Base-by-base conservation (phyloP, 768 basidiomycete species). In the Suillus fuscotomentosus region DNA sequence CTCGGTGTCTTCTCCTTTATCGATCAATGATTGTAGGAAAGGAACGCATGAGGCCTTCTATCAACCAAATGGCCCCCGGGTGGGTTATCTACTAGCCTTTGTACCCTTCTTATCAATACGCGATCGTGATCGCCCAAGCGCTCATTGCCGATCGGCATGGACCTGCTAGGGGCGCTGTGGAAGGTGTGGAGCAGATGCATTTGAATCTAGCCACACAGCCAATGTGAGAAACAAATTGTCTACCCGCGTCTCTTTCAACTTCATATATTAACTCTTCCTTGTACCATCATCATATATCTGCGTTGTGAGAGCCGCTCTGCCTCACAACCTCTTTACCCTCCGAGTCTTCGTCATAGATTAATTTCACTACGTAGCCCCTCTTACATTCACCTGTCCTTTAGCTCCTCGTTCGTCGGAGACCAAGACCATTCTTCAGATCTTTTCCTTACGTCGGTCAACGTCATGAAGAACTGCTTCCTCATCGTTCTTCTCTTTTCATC, bases 391-490 rank as follows among this genome's bases (percentile, higher is more conserved):
- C 51, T 59, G 27, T 59, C 24, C n/a, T 59, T 62, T 60, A 15
- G n/a, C 20, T 36, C 22, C 11, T 38, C n/a, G 2, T n/a, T 55
- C 14, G 10, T 38, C 7, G n/a, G 27, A 38, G 24, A 41, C 22
- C 17, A 60, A 38, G 24, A 41, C 22, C 17, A 60, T 5, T 59
- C 13, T 60, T 41, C 5, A 41, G 61, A 31, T 27, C 17, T 24
- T 59, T 24, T 22, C 20, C 24, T 39, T 24, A 15, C 24, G 7
- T n/a, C 43, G 31, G 34, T 41, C 27, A 48, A 22, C 20, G 13
- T 22, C 22, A 47, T 42, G 51, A 41, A 60, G 64, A 60, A 60
- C 55, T 60, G 36, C 24, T 24, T 66, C 47, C 57, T 66, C 50
- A 22, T 60, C 4, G 3, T 31, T 31, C 27, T 66, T 48, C 20